These are phyloP conservation scores for Trichoderma gamsii DNA, from an alignment of 495 filamentous ascomycete genomes.

Conservation along the genomic window DNA sequence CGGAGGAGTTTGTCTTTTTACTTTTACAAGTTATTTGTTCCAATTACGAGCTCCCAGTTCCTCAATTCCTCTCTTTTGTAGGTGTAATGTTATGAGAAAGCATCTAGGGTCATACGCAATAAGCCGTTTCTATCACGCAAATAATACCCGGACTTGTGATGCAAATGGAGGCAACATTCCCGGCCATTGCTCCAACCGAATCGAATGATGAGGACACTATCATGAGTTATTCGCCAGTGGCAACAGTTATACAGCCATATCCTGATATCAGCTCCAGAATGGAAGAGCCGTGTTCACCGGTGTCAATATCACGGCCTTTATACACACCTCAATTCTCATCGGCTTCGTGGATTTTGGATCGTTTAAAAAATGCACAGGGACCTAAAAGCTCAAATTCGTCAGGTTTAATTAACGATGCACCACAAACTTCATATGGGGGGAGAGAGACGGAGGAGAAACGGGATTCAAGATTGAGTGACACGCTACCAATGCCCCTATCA, in stretches of 20 bases:
- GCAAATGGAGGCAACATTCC: background rate
- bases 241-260: background rate
- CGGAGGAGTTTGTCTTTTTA: background rate
- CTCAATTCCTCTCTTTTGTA: conserved; percentile 8
- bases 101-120: background rate
- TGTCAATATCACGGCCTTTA: conserved; percentile 26
- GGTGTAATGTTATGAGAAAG: background rate
- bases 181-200: background rate
- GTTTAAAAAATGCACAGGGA: conserved; percentile 31
- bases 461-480: conserved; percentile 22
- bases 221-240: background rate
- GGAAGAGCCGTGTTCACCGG: background rate
- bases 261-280: background rate
- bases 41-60: background rate
- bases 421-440: conserved; percentile 29
- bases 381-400: conserved; percentile 33
- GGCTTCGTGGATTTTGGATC: conserved; percentile 49
- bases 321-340: conserved; percentile 50
- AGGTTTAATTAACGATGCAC: conserved; percentile 26
- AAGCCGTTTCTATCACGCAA: background rate
- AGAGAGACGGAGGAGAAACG: conserved; percentile 42
- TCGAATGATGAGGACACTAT: background rate
- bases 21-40: background rate
- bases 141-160: background rate
- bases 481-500: conserved; percentile 22